Evolutionary conservation across 352 stramenopile species (phyloP), one percentile per base, ranked within the genome.

Genomic region (Phytopythium mirpurense): DNA sequence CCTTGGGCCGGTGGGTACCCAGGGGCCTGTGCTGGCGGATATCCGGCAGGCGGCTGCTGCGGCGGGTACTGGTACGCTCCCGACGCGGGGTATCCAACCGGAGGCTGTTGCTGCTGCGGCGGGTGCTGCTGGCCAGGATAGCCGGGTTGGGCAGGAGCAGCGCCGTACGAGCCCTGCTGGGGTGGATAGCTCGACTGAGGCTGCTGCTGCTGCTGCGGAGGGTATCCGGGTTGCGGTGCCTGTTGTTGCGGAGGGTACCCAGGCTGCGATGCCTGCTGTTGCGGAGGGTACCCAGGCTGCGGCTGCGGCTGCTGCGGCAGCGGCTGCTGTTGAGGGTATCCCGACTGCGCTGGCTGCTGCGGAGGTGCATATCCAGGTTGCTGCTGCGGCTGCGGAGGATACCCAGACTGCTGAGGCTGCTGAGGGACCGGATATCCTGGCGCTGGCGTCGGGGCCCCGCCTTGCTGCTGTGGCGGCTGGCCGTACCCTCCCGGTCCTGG

Each of bases 221-320:
- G 65, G 44, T 70, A 70, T 34, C 50, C 62, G 15, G 31, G 50
- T 16, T 44, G 35, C 37, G 60, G 51, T 5, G 40, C 11, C 24
- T 67, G 66, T 23, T 75, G 67, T 29, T 68, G 56, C 24, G 56
- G 48, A 8, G 67, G 63, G 18, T 71, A 73, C 32, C 60, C 32
- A 21, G 46, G 31, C 36, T 70, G 62, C 3, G 54, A 54, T 2
- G 52, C 52, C 35, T 68, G 57, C 23, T 69, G 67, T 19, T 70
- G 67, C 19, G 65, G 57, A 41, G 56, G 56, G 34, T 67, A 67
- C 41, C 60, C 63, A 27, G 68, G 40, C 26, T 67, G 54, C 18
- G 65, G 51, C 18, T 65, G 59, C 26, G 57, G 50, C 16, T 65
- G 57, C 21, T 61, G 62, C 18, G 59, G 43, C n/a, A n/a, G 67